Evolutionary conservation across 768 basidiomycete genomes (phyloP).

Genomic region (Serpula lacrymans): DNA sequence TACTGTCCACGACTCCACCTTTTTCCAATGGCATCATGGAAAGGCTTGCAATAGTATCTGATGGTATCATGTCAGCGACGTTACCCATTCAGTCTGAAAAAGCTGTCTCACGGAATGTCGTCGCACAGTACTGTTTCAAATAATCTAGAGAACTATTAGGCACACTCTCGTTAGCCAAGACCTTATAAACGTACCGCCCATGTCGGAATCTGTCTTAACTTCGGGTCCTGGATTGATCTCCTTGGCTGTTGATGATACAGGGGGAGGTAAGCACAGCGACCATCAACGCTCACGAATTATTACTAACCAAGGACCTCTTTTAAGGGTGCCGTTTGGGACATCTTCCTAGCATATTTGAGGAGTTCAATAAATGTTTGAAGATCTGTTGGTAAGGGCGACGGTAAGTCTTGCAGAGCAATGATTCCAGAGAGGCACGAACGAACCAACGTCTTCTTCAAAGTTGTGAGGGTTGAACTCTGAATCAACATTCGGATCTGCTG

Average conservation of each 20-base stretch:
- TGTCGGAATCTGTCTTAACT: constrained; percentile 24
- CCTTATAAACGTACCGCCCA: constrained; percentile 9
- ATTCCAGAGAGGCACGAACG: neutral
- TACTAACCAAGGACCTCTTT: constrained; percentile 34
- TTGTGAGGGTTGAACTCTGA: constrained; percentile 41
- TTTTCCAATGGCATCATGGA: constrained; percentile 38
- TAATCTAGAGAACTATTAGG: constrained; percentile 9
- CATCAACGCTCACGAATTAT: neutral
- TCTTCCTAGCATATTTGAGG: constrained; percentile 54
- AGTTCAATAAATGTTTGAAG: constrained; percentile 30
- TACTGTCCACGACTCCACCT: constrained; percentile 36
- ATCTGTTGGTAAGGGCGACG: constrained; percentile 22
- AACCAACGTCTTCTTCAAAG: constrained; percentile 40
- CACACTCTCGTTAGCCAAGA: neutral
- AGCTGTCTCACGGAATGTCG: constrained; percentile 8
- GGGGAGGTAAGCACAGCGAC: neutral
- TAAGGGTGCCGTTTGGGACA: constrained; percentile 53
- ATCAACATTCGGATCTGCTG: constrained; percentile 29
- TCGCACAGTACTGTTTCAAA: constrained; percentile 14
- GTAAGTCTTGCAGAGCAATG: neutral
- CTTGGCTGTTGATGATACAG: constrained; percentile 7
- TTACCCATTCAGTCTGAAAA: neutral
- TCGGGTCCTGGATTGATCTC: constrained; percentile 28
- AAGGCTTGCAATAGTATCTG: constrained; percentile 34
- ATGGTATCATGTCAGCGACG: constrained; percentile 3